Conservation (phyloP, 768 basidiomycete genomes). For the Hortiboletus campestris region DNA sequence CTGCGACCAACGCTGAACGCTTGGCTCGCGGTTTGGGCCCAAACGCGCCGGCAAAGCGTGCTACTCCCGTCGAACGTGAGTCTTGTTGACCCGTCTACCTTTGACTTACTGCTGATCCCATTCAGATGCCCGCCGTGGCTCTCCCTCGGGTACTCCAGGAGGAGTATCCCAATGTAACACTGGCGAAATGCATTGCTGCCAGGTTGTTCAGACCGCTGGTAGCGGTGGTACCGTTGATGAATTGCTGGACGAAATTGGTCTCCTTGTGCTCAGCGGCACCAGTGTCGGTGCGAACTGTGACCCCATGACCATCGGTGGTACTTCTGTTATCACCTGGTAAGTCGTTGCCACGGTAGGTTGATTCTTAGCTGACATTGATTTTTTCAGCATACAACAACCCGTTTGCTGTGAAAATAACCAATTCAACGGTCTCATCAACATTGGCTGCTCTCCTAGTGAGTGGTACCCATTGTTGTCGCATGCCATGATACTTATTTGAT, state of each 20-base stretch:
- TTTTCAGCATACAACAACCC: conserved; percentile 31
- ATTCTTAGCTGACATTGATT: background rate
- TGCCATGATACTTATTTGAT: background rate
- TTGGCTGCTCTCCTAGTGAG: conserved; percentile 41
- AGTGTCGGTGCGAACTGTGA: conserved; percentile 34
- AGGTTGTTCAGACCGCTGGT: background rate
- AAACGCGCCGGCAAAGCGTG: conserved; percentile 40
- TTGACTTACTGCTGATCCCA: background rate
- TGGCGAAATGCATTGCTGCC: conserved; percentile 23
- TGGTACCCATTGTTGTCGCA: background rate
- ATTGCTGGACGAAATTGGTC: accelerated
- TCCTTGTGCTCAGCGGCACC: background rate
- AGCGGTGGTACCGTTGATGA: accelerated
- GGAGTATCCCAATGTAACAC: conserved; percentile 12
- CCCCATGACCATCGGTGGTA: conserved; percentile 16
- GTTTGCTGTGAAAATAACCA: conserved; percentile 42
- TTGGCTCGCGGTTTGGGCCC: conserved; percentile 54
- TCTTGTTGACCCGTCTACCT: background rate
- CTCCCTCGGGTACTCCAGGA: conserved; percentile 36
- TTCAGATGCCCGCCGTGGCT: conserved; percentile 35
- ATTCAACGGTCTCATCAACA: conserved; percentile 35
- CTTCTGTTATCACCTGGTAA: conserved; percentile 17
- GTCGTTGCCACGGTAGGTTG: background rate
- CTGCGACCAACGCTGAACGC: conserved; percentile 52
- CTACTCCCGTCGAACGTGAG: conserved; percentile 35